Percentiles rank a stretch among this genome's conserved stretches.
These are phyloP conservation scores for Fusarium sp. DNA, from an alignment of 2,329 filamentous ascomycete genomes.

Conservation along the genomic window DNA sequence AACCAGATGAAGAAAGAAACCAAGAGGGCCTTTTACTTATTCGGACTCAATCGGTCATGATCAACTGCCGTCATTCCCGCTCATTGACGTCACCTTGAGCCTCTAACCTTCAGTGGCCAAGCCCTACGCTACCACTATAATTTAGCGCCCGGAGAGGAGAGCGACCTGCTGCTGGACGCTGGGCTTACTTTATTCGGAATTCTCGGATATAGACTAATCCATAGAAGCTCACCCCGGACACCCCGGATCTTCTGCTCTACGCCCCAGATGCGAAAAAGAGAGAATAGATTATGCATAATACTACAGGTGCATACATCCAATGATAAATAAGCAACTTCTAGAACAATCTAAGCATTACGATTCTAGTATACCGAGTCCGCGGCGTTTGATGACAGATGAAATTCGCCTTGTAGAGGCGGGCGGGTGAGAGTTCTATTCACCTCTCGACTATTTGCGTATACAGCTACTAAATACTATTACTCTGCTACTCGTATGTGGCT, in stretches of 20 bases:
- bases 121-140: constrained; percentile 22
- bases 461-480: background rate
- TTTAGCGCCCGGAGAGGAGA: constrained; percentile 10
- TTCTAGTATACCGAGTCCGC: background rate
- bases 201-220: constrained; percentile 12
- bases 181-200: constrained; percentile 14
- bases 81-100: constrained; percentile 37
- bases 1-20: constrained; percentile 17
- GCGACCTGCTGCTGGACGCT: background rate
- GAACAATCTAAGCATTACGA: constrained; percentile 12
- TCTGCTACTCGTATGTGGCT: background rate
- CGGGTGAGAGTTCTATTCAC: constrained; percentile 18
- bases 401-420: constrained; percentile 5
- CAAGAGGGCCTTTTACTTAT: constrained; percentile 9
- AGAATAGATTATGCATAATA: constrained; percentile 9
- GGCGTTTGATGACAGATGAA: constrained; percentile 9
- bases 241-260: background rate
- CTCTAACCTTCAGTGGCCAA: constrained; percentile 5
- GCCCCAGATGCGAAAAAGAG: background rate
- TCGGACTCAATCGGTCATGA: constrained; percentile 28
- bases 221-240: background rate
- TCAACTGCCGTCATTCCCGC: constrained; percentile 37
- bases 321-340: constrained; percentile 16
- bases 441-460: constrained; percentile 7
- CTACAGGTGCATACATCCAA: background rate